phyloP scores from a whole-genome alignment of 208 protist species.

The Trypanosoma conorhini region DNA sequence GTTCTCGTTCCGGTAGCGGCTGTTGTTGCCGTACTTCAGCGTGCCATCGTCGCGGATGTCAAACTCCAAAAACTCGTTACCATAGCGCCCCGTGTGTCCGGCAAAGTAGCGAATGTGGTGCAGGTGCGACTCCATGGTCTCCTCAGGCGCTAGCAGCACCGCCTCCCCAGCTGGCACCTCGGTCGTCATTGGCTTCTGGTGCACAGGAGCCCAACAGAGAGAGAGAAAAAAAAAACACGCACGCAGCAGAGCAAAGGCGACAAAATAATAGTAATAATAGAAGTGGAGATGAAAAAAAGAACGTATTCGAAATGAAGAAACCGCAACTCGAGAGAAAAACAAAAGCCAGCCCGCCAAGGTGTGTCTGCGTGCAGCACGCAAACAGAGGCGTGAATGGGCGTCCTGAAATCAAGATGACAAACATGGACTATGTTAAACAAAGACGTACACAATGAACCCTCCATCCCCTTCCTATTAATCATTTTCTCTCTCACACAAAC shows the following conservation, averaged over 20 bases:
- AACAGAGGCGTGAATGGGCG: no score
- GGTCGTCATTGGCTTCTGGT: neutral
- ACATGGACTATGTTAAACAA: no score
- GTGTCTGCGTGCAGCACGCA: constrained; percentile 15
- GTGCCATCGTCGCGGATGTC: constrained; percentile 77
- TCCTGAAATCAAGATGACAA: no score
- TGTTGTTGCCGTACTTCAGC: constrained; percentile 90
- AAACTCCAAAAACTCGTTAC: constrained; percentile 91
- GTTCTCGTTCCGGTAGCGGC: constrained; percentile 87
- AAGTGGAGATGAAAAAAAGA: constrained; percentile 7
- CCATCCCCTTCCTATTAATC: no score
- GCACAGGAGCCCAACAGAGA: neutral
- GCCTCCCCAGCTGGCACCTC: constrained; percentile 6
- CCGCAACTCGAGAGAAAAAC: no score
- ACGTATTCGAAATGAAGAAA: no score
- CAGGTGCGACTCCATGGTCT: constrained; percentile 70
- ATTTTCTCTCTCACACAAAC: no score
- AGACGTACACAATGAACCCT: no score
- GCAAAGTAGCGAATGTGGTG: constrained; percentile 88
- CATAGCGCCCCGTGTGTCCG: constrained; percentile 84
- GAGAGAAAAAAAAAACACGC: neutral
- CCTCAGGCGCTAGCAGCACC: constrained; percentile 16
- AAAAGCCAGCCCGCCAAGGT: neutral
- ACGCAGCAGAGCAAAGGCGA: neutral
- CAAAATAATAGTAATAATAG: neutral